Evolutionary conservation across 192 early-diverging fungal species (phyloP), one percentile per base, ranked within the genome.

Genomic region (Pilobolus umbonatus): DNA sequence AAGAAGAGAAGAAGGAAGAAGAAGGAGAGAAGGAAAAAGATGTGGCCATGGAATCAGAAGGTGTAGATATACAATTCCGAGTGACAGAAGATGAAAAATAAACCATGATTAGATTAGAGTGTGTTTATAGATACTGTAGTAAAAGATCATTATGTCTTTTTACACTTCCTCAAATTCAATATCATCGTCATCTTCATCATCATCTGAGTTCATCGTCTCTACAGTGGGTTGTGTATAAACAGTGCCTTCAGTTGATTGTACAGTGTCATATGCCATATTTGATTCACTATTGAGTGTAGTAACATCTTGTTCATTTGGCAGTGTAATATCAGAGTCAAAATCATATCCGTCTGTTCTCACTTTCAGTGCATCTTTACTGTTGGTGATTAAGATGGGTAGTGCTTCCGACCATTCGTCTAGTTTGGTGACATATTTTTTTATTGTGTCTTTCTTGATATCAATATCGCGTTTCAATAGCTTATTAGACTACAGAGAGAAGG

Each of bases 181-280:
- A n/a, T 67, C 51, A 17, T 67, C 64, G 4, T 59, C 57, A 19
- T 67, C 64, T 22, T 60, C 57, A 15, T 67, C 50, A 6, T 59
- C 38, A 35, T 46, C 50, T 10, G 25, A 19, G 14, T 5, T 32
- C 24, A 26, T 22, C 4, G 36, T 38, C 36, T 38, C 15, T 38
- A 38, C 1, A 9, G 12, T 2, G 6, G 17, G 32, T 31, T 17
- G n/a, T 30, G n/a, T n/a, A n/a, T n/a, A n/a, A n/a, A n/a, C n/a
- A n/a, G n/a, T n/a, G n/a, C n/a, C n/a, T n/a, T n/a, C n/a, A n/a
- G n/a, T n/a, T n/a, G n/a, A n/a, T n/a, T n/a, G n/a, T n/a, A n/a
- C n/a, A n/a, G n/a, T n/a, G n/a, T n/a, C n/a, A n/a, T n/a, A n/a
- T n/a, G n/a, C n/a, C n/a, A n/a, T n/a, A n/a, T n/a, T n/a, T n/a